Evolutionary conservation across 495 filamentous ascomycete genomes (phyloP).

Genomic region (Aeminium ludgeri): DNA sequence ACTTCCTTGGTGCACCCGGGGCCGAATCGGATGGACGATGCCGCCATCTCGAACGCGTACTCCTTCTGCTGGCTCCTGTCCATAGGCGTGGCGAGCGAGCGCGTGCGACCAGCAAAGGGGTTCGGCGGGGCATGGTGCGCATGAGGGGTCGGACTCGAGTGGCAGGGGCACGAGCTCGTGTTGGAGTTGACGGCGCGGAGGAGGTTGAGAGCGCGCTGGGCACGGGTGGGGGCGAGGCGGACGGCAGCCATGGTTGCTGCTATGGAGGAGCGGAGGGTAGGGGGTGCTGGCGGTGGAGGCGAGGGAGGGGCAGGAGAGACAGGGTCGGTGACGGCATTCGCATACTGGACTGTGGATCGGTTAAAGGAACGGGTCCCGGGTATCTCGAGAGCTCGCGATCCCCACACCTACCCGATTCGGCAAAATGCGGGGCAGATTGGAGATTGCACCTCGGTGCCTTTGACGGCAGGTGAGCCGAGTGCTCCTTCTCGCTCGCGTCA

Average conservation of each 20-base stretch:
- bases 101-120: conserved; percentile 32
- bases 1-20: conserved; percentile 89
- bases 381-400: too few relatives aligned
- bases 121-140: conserved; percentile 32
- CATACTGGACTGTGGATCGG: too few relatives aligned
- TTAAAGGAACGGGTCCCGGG: too few relatives aligned
- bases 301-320: too few relatives aligned
- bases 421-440: too few relatives aligned
- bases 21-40: conserved; percentile 84
- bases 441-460: too few relatives aligned
- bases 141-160: conserved; percentile 64
- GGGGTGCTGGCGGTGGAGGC: too few relatives aligned
- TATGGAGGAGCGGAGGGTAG: too few relatives aligned
- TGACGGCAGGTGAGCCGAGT: too few relatives aligned
- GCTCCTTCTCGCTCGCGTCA: too few relatives aligned
- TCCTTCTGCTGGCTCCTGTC: conserved; percentile 65
- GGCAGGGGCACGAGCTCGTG: conserved; percentile 81
- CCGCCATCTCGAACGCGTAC: conserved; percentile 97
- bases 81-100: conserved; percentile 54
- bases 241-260: conserved; percentile 15
- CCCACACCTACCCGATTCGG: too few relatives aligned
- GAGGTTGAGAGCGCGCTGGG: conserved; percentile 60
- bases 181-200: conserved; percentile 80
- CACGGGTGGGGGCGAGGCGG: conserved; percentile 38
- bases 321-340: too few relatives aligned